Evolutionary conservation across 768 basidiomycete genomes (phyloP), one percentile per base, ranked within the genome.

Genomic region (Russula foetens): DNA sequence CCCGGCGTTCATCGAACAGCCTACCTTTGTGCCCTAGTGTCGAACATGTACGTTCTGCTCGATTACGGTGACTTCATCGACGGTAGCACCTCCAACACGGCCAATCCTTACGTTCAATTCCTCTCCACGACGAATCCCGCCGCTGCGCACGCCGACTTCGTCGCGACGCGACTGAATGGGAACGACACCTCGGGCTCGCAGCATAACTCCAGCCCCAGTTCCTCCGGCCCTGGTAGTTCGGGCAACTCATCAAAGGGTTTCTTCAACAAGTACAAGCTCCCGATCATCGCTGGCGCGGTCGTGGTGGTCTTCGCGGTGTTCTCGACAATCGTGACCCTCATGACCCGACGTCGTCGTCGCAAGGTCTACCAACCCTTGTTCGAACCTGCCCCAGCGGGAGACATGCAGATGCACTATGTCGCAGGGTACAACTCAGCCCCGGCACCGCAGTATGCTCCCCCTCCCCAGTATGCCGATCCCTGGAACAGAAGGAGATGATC

Each of bases 21-120:
- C n/a, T n/a, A n/a, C n/a, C n/a, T 35, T 44, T 31, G 19, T 17
- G 7, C 8, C 48, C 47, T 43, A 87, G 86, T 87, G 58, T 80
- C 84, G 45, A 88, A 88, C 66, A 77, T 80, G 17, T 88, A 88
- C 67, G 70, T 80, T 15, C 69, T 83, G 29, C 76, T 89, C 71
- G 75, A 87, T 69, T 86, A 80, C 63, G 86, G 86, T 26, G 78
- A 84, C 70, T 81, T 85, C 68, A 70, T 83, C 62, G 70, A 79
- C 49, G 78, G 72, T 51, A 65, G 70, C 14, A 57, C 75, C 21
- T 67, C 68, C 17, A 69, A 71, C 29, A 71, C 69, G 49, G 74
- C 78, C 19, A 7, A 69, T 28, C 84, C 86, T 0, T 89, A 77
- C 72, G 73, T 86, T 31, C 87, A 88, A 67, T 69, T 88, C 15